phyloP scores from a whole-genome alignment of 257 asterid genomes.

The Fraxinus excelsior region DNA sequence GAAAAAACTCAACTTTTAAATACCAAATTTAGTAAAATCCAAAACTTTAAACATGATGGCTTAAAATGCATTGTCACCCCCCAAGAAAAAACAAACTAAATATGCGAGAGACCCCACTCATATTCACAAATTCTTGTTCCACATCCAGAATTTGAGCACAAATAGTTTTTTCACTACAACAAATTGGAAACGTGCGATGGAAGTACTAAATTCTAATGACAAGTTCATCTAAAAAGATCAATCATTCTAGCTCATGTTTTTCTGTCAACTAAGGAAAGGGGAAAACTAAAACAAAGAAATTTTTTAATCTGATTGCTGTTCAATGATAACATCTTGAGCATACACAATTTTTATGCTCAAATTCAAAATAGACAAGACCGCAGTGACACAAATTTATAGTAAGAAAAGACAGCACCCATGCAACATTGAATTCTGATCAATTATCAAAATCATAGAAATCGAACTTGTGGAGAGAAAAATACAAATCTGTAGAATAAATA shows the following conservation, averaged over 20 bases:
- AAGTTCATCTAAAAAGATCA: neutral
- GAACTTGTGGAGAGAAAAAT: neutral
- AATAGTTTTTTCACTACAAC: too few species aligned
- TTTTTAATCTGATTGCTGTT: neutral
- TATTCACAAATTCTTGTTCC: too few species aligned
- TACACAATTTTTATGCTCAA: neutral
- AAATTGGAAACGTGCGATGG: neutral
- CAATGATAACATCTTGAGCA: neutral
- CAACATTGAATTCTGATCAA: neutral
- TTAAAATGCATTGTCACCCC: neutral
- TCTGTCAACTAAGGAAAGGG: too few species aligned
- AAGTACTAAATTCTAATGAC: neutral
- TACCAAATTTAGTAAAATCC: constrained; percentile 5
- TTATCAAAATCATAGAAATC: neutral
- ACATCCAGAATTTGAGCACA: too few species aligned
- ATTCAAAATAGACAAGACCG: neutral
- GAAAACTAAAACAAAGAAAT: too few species aligned
- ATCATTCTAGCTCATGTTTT: too few species aligned
- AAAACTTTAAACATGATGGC: neutral
- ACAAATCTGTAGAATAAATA: constrained; percentile 2
- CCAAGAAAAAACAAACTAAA: too few species aligned
- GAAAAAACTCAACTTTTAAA: constrained; percentile 20
- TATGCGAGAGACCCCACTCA: too few species aligned
- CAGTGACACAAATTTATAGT: neutral
- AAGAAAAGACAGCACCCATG: neutral